A percentile compares a stretch with the other conserved stretches of the same genome.
Evolutionary conservation across 2,329 filamentous ascomycete genomes (phyloP).

Genomic region (Chaetomium sp.): DNA sequence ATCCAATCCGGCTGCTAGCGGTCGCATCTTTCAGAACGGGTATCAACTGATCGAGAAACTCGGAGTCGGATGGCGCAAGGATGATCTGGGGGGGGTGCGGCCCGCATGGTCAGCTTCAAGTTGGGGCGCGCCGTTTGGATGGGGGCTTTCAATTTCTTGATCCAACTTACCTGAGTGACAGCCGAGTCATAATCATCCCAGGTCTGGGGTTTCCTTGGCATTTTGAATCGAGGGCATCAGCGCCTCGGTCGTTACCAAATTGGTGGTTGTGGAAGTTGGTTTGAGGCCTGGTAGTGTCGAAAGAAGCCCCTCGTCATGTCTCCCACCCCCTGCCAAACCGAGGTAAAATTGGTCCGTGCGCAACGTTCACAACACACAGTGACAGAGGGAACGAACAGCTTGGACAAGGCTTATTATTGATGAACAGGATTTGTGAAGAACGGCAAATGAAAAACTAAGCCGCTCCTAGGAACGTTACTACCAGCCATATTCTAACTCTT

Average conservation of each 20-base stretch:
- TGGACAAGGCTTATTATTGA: neutral
- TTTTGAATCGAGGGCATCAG: conserved; percentile 22
- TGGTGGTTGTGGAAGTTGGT: neutral
- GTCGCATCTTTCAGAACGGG: conserved; percentile 89
- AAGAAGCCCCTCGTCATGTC: neutral
- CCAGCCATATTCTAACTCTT: too few species aligned
- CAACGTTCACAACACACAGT: neutral
- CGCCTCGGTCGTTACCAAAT: neutral
- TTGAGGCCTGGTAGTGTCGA: neutral
- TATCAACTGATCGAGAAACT: conserved; percentile 93
- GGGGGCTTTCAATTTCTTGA: neutral
- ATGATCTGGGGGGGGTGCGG: conserved; percentile 60
- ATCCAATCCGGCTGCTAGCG: conserved; percentile 62
- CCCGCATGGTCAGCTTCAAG: neutral
- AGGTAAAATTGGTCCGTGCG: neutral
- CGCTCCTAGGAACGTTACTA: too few species aligned
- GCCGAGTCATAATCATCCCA: conserved; percentile 43
- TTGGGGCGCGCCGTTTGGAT: neutral
- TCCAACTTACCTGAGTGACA: conserved; percentile 36
- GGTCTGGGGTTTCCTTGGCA: conserved; percentile 40
- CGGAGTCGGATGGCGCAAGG: conserved; percentile 80
- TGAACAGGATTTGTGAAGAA: too few species aligned
- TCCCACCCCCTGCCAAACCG: neutral
- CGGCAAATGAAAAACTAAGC: too few species aligned
- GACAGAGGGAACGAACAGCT: neutral